Base-by-base conservation (phyloP, 1,284 basidiomycete species). In the Dichomitus squalens region DNA sequence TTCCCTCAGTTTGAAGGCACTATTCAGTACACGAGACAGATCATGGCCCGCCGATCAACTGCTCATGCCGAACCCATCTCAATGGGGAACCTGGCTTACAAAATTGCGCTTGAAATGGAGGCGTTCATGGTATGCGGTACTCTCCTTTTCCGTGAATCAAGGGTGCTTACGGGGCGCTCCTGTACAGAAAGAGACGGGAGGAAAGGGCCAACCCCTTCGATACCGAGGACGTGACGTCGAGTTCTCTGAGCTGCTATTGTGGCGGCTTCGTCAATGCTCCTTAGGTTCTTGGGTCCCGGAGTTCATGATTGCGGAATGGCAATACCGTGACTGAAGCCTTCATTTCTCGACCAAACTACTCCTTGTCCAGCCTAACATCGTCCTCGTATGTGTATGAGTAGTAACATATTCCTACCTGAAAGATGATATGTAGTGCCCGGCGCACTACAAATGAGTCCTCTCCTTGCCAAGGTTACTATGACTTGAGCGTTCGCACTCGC, bases 61-160 rank as follows among this genome's bases (percentile, higher is more conserved):
- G 34, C 7, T 25, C 31, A 27, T 0, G 40, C 49, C 7, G 38
- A 44, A 3, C 33, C 57, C 25, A 52, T 58, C 29, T 29, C 52
- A 11, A 25, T 46, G 12, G 41, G 36, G 2, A 40, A 7, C 18
- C 52, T 57, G 4, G 46, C 46, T 5, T 40, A 27, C 11, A 57
- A 40, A 25, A 29, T 57, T 31, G 56, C 51, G 11, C 18, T 53
- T 23, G 56, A 53, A 20, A 29, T 53, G 31, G 12, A 29, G 20
- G 44, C 41, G 34, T 48, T 40, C 5, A 33, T 57, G 27, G 52
- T 57, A 38, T 23, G 27, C 21, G 25, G 40, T 41, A 16, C 40
- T 25, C 12, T 25, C 14, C n/a, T 18, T 25, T 16, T 41, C 23
- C 4, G 40, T 16, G 40, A 41, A 25, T 41, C 40, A 41, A 23